Evolutionary conservation across 352 stramenopile species (phyloP), one percentile per base, ranked within the genome.

Genomic region (Albugo laibachii): DNA sequence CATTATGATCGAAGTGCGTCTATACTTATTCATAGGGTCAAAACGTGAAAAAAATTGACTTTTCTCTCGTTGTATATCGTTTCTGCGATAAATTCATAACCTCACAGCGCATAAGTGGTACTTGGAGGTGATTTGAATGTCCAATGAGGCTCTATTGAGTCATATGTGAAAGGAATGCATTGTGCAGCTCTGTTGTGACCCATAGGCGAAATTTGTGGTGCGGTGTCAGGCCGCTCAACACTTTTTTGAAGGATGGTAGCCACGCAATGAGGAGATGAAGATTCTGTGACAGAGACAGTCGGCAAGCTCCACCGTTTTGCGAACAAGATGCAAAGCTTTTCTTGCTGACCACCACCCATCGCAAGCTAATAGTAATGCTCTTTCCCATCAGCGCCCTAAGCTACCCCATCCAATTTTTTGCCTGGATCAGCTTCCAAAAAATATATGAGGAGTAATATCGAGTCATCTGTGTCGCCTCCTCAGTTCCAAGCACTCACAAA

Each of bases 221-320:
- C 0, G 75, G 47, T 24, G 8, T 24, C 4, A 92, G 55, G 15
- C 62, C 57, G 49, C 66, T 91, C 52, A 96, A 69, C 42, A 80
- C 69, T 45, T 97, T 97, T 49, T 96, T 85, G 5, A 97, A 67
- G 13, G 70, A 65, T 1, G 89, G 86, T 4, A 97, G 66, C 87
- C 89, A 97, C 1, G 78, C 76, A 31, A 96, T 64, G 5, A 97
- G 88, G 1, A 97, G 63, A 52, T 97, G 92, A 35, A 97, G 58
- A 55, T 97, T 97, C 58, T 97, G 94, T 0, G 97, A 63, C 92
- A 97, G 5, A 97, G 52, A 88, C 91, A 97, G 43, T 94, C 74
- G 21, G 91, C 92, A 38, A 81, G 62, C 49, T 92, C 64, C 0
- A 75, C 65, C 8, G 76, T 71, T 1, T 62, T 69, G 12, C 78